A percentile compares a stretch with the other conserved stretches of the same genome.
These are phyloP conservation scores for Rhizopogon vinicolor DNA, from an alignment of 768 basidiomycete genomes.

Conservation along the genomic window DNA sequence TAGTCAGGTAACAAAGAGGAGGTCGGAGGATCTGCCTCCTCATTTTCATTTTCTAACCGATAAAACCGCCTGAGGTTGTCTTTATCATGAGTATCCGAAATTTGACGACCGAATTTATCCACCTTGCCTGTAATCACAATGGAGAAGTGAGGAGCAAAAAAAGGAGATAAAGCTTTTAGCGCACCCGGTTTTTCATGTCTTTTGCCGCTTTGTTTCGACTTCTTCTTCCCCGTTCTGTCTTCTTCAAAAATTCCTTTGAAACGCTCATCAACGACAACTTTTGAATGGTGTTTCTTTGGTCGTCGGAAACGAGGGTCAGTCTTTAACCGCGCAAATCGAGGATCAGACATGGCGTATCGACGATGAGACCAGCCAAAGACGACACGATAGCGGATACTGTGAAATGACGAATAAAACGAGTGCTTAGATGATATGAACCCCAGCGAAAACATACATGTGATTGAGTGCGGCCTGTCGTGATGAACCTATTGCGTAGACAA, in stretches of 20 bases:
- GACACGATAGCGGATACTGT: background rate
- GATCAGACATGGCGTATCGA: constrained; percentile 55
- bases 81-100: constrained; percentile 64
- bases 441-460: background rate
- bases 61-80: constrained; percentile 82
- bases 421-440: background rate
- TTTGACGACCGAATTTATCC: constrained; percentile 84
- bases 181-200: constrained; percentile 7
- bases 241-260: constrained; percentile 77
- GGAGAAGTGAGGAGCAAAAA: background rate
- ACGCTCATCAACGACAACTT: constrained; percentile 87
- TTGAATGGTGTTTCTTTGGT: constrained; percentile 73
- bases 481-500: too few relatives aligned
- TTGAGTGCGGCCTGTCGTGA: too few relatives aligned
- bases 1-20: constrained; percentile 46
- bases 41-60: constrained; percentile 50
- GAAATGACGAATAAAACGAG: background rate
- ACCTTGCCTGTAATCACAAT: constrained; percentile 40
- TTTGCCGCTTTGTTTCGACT: constrained; percentile 30
- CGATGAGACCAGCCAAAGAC: background rate
- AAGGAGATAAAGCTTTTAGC: constrained; percentile 2
- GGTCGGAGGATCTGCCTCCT: constrained; percentile 25
- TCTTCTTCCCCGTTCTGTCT: constrained; percentile 30
- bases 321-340: constrained; percentile 83
- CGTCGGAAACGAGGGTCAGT: constrained; percentile 92